phyloP scores from a whole-genome alignment of 148 eudicot genomes.

The Linanthus parryae region DNA sequence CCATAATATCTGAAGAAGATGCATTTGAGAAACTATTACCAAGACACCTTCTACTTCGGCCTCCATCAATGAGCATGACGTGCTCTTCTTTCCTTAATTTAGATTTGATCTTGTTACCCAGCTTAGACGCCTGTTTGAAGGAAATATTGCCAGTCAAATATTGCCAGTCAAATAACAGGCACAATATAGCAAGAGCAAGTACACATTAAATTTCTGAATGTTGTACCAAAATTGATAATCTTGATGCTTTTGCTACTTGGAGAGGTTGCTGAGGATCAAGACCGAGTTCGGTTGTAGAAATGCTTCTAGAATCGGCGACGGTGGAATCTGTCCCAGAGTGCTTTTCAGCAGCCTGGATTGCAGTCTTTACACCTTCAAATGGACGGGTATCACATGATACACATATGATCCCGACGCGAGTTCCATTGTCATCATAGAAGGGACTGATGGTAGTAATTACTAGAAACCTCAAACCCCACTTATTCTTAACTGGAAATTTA shows the following conservation, averaged over 20 bases:
- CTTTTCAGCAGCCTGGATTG: slow-evolving; percentile 16
- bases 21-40: slow-evolving; percentile 52
- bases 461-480: slow-evolving; percentile 47
- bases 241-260: slow-evolving; percentile 81
- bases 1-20: slow-evolving; percentile 47
- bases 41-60: slow-evolving; percentile 50
- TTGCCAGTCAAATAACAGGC: too few relatives aligned
- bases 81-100: slow-evolving; percentile 68
- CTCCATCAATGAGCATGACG: too few relatives aligned
- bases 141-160: too few relatives aligned
- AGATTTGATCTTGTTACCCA: slow-evolving; percentile 86
- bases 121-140: slow-evolving; percentile 73
- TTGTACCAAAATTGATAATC: slow-evolving; percentile 80
- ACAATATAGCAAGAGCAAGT: too few relatives aligned
- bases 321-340: slow-evolving; percentile 29
- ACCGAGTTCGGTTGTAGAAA: slow-evolving; percentile 64
- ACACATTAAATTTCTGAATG: too few relatives aligned
- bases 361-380: slow-evolving; percentile 35
- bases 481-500: slow-evolving; percentile 62
- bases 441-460: slow-evolving; percentile 63
- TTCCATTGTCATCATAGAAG: slow-evolving; percentile 71
- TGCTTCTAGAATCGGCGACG: slow-evolving; percentile 30
- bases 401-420: slow-evolving; percentile 63
- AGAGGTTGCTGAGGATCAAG: slow-evolving; percentile 93
- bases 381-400: slow-evolving; percentile 70